Base-by-base conservation (phyloP, 768 basidiomycete species). In the Pleurotus salmoneostramineus region DNA sequence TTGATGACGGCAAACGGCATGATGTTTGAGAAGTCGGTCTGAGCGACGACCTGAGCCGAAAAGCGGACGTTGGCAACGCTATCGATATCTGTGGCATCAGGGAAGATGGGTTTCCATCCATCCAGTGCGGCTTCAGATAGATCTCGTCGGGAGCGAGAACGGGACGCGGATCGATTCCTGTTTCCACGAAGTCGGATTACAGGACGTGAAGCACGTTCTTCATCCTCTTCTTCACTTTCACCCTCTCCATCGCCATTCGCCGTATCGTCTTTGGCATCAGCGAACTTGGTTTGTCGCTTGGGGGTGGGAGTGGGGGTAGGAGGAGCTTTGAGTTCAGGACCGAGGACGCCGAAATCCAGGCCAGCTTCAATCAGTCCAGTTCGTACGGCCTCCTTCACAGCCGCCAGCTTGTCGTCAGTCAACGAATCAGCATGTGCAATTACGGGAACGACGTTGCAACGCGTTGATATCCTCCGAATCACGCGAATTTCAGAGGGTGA, bases 1-100 rank as follows among this genome's bases (percentile, higher is more conserved):
- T 87, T 79, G 66, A 93, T 88, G 48, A 94, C 72, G 6, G 90
- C 90, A 66, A 93, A 93, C 4, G 91, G 91, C 61, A 93, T 77
- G 17, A 87, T 69, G 10, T 74, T 70, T 31, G 70, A 74, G 50
- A 92, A 72, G 64, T 86, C 83, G 7, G 74, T 74, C 65, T 83
- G 86, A 12, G 87, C 78, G 21, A 92, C 77, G 51, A 81, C 74
- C 56, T 83, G 79, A 6, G 89, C 90, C 7, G 88, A 90, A 72
- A 91, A 91, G 40, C 89, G 85, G 52, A 89, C 78, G 63, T 85
- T 88, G 15, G 90, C 88, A 21, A 92, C 73, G 62, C 86, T 90
- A 34, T 89, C 88, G 56, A 71, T 76, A 63, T 89, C 89, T 11
- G 75, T 73, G 15, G 75, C 72, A 62, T 89, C 85, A 12, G 84